Evolutionary conservation across 441 rosid genomes (phyloP), one percentile per base, ranked within the genome.

Genomic region (Erodium texanum): DNA sequence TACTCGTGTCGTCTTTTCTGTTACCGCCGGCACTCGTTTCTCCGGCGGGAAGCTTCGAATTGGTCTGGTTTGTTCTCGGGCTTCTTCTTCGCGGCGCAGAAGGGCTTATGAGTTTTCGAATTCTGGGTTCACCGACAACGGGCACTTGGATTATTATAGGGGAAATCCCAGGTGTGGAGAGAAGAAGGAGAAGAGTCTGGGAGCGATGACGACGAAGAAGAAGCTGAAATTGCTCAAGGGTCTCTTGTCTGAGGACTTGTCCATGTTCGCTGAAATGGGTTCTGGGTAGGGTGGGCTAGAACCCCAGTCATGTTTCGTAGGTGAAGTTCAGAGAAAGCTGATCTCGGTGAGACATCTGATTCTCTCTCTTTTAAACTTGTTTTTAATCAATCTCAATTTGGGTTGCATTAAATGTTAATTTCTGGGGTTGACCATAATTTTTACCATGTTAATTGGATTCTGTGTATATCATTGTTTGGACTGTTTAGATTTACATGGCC

Each of bases 141-240:
- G 78, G 11, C 84, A 82, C 18, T 38, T 73, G 78, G 65, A 36
- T 70, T 78, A 78, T 73, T 82, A 80, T 74, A 50, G 66, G 0
- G 80, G 63, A 70, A 67, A 70, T 22, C 65, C 78, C 70, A 75
- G 78, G 72, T 77, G 78, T 23, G 75, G 72, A 74, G 65, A 41
- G 75, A 73, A 64, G 68, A 7, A 36, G 41, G 76, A 79, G 70
- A 80, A 75, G 79, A 73, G 15, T 48, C 65, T 14, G 62, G 67
- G 63, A 65, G 41, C 52, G 58, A 63, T 73, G 41, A 70, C 70
- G 11, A 66, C 71, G 15, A 82, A 82, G 80, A 84, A 86, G 86
- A 82, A 70, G 69, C 66, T 80, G n/a, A 86, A 79, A 66, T 67
- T 78, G 76, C 73, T 79, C 1, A 77, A 80, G 66, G 76, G 78